Base-by-base conservation (phyloP, 768 basidiomycete genomes). In the Leccinum longicurvipes region DNA sequence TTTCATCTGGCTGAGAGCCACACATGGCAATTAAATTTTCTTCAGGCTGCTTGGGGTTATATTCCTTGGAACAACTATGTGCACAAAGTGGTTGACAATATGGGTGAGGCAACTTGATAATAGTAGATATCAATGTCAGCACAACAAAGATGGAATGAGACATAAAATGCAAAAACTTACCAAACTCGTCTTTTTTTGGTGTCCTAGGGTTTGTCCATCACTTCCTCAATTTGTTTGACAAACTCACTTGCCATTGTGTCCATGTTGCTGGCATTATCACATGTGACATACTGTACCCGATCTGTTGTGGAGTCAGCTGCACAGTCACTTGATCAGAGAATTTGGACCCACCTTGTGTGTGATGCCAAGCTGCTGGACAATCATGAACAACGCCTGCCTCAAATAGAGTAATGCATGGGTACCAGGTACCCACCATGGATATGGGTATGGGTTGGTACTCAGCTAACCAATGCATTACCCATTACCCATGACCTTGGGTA, bases 371-470 rank as follows among this genome's bases (percentile, higher is more conserved):
- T 63, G 61, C 2, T 60, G 10, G 1, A 63, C 53, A 25, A 79
- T 62, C 55, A 72, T 72, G 62, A 65, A 79, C 0, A 80, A 59
- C 1, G 72, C 76, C 28, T 73, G 72, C 0, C 76, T n/a, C n/a
- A n/a, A n/a, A n/a, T n/a, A 28, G 31, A 5, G 36, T 19, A 39
- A 19, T 39, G 36, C 9, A 10, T 39, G n/a, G 9, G 36, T 10
- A 31, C 31, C 31, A 31, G n/a, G n/a, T n/a, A n/a, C n/a, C n/a
- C n/a, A n/a, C n/a, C n/a, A n/a, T 29, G 29, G 29, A 3, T 11
- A 29, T 29, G 29, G 29, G 10, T 29, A 29, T 29, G 29, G 29
- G 29, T 29, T 29, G 29, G 11, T 11, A 11, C 29, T 29, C n/a
- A 11, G 10, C 29, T 29, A 29, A 29, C 11, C 29, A 10, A 29